Percentiles rank a stretch among this genome's conserved stretches.
phyloP scores from a whole-genome alignment of 2,329 filamentous ascomycete genomes.

The Penicillium sumatraense region DNA sequence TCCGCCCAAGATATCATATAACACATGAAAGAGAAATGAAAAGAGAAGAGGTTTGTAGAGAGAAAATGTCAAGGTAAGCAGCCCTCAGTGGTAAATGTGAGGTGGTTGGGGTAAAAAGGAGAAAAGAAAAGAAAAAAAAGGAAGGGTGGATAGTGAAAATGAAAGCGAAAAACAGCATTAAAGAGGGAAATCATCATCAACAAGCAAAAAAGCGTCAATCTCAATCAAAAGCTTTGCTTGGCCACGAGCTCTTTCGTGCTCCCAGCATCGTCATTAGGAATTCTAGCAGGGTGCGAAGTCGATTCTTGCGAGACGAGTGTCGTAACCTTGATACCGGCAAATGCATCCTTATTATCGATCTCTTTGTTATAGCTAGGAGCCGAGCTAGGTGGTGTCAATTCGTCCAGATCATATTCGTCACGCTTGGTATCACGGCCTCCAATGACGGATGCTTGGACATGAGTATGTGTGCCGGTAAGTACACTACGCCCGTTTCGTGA shows the following conservation, averaged over 20 bases:
- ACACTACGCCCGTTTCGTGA: conserved; percentile 20
- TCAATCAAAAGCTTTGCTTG: conserved; percentile 17
- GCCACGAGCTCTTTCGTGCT: conserved; percentile 30
- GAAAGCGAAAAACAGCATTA: neutral
- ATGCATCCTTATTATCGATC: neutral
- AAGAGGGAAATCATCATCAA: conserved; percentile 2
- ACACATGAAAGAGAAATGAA: neutral
- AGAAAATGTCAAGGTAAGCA: neutral
- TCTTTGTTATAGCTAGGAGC: conserved; percentile 6
- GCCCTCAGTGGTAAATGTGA: neutral
- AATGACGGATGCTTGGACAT: conserved; percentile 28
- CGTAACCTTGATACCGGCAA: conserved; percentile 34
- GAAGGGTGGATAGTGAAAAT: too few relatives aligned
- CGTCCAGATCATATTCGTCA: conserved; percentile 21
- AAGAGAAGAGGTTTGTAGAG: neutral
- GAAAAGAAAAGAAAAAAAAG: neutral
- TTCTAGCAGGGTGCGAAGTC: conserved; percentile 1
- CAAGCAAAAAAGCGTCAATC: neutral
- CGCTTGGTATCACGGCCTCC: conserved; percentile 12
- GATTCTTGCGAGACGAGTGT: conserved; percentile 32
- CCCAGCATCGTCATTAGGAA: conserved; percentile 22
- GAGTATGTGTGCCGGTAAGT: conserved; percentile 19
- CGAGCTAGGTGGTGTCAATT: conserved; percentile 12
- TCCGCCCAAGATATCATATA: neutral
- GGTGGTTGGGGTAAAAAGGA: neutral